phyloP scores from a whole-genome alignment of 2,329 filamentous ascomycete species.

The Penicillium sp. region DNA sequence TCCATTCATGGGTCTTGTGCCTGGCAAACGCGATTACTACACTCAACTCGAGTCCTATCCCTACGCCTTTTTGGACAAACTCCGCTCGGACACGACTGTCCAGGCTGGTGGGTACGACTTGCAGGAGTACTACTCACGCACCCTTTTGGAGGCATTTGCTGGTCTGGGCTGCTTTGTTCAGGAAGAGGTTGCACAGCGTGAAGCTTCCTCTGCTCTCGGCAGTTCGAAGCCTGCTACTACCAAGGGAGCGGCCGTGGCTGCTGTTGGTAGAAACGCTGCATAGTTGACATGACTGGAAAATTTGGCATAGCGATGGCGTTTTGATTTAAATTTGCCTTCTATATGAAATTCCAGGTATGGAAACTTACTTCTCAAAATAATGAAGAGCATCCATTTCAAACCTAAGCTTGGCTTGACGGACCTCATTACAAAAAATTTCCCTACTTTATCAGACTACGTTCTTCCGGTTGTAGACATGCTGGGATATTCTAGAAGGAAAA shows the following conservation, averaged over 20 bases:
- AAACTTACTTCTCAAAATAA: background rate
- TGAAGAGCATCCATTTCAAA: background rate
- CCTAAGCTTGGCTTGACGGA: background rate
- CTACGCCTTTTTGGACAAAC: conserved; percentile 73
- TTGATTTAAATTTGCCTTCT: conserved; percentile 1
- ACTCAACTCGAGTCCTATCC: conserved; percentile 72
- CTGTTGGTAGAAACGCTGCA: conserved; percentile 15
- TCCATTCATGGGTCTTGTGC: conserved; percentile 75
- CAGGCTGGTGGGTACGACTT: conserved; percentile 83
- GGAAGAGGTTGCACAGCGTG: conserved; percentile 65
- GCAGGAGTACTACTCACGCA: conserved; percentile 78
- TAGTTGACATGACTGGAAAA: conserved; percentile 2
- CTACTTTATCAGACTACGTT: background rate
- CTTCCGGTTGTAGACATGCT: background rate
- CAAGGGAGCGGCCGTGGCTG: conserved; percentile 40
- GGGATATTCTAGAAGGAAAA: background rate
- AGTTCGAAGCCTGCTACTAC: conserved; percentile 35
- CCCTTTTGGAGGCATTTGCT: conserved; percentile 86
- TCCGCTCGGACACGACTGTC: conserved; percentile 69
- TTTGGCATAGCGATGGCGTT: conserved; percentile 30
- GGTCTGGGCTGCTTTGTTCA: conserved; percentile 86
- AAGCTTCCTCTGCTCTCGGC: conserved; percentile 29
- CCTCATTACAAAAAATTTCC: background rate
- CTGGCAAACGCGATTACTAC: conserved; percentile 72
- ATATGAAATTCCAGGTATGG: background rate